phyloP scores from a whole-genome alignment of 495 filamentous ascomycete genomes.

The Trypethelium eluteriae region DNA sequence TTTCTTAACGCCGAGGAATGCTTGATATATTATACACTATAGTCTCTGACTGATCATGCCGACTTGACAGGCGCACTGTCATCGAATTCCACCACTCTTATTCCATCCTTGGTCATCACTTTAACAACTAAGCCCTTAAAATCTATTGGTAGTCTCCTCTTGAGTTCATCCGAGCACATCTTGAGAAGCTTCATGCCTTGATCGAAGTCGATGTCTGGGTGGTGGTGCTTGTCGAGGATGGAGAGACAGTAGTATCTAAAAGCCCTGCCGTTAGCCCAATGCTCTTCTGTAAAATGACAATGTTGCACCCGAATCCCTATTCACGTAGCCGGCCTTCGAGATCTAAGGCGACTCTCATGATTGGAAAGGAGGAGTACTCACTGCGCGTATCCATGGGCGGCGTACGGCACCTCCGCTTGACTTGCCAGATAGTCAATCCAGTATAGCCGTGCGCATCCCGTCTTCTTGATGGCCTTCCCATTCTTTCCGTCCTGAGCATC shows the following conservation, averaged over 20 bases:
- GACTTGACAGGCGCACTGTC: slow-evolving; percentile 64
- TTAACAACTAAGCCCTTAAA: slow-evolving; percentile 96
- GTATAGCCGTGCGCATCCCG: slow-evolving; percentile 54
- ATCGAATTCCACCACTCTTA: slow-evolving; percentile 69
- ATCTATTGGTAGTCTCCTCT: slow-evolving; percentile 90
- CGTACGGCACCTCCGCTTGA: slow-evolving; percentile 80
- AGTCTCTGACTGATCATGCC: slow-evolving; percentile 39
- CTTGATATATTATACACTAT: neutral
- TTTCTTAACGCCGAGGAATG: slow-evolving; percentile 7
- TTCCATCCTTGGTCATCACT: slow-evolving; percentile 85
- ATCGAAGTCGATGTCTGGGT: slow-evolving; percentile 81
- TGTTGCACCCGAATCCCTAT: neutral
- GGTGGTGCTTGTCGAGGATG: slow-evolving; percentile 95
- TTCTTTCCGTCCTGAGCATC: neutral
- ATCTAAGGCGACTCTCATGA: neutral
- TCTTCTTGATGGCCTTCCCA: neutral
- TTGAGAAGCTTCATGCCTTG: slow-evolving; percentile 81
- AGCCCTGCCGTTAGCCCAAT: neutral
- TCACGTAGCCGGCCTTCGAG: neutral
- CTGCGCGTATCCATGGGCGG: slow-evolving; percentile 96
- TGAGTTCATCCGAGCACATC: slow-evolving; percentile 94
- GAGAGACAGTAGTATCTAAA: slow-evolving; percentile 83
- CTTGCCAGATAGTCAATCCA: slow-evolving; percentile 97
- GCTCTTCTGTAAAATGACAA: neutral
- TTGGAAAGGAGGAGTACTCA: slow-evolving; percentile 43